Conservation (phyloP, 2,329 filamentous ascomycete genomes). For the Septoria linicola region DNA sequence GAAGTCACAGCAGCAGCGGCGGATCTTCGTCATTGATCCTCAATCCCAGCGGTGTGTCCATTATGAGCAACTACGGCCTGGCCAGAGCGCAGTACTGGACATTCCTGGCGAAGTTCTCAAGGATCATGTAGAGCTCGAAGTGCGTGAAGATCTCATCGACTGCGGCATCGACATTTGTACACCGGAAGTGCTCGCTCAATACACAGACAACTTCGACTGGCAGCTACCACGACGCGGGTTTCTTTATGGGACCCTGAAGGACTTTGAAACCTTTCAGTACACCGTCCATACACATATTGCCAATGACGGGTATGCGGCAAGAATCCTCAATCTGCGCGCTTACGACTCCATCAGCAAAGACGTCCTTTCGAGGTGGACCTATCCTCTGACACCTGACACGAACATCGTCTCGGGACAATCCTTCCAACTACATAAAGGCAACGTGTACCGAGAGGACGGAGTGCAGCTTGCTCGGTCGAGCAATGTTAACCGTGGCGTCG, state of each 20-base stretch:
- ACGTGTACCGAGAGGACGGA: slow-evolving; percentile 74
- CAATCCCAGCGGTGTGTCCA: slow-evolving; percentile 79
- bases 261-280: slow-evolving; percentile 95
- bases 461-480: slow-evolving; percentile 73
- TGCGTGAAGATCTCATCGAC: slow-evolving; percentile 86
- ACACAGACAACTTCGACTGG: slow-evolving; percentile 98
- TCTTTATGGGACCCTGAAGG: slow-evolving; percentile 87
- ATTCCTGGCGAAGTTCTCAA: slow-evolving; percentile 80
- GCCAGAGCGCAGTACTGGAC: slow-evolving; percentile 59
- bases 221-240: slow-evolving; percentile 86
- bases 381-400: slow-evolving; percentile 83
- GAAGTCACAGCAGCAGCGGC: slow-evolving; percentile 71
- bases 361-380: slow-evolving; percentile 82
- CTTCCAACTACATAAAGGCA: slow-evolving; percentile 68
- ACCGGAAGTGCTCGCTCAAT: slow-evolving; percentile 87
- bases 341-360: slow-evolving; percentile 89
- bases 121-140: slow-evolving; percentile 71
- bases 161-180: slow-evolving; percentile 97
- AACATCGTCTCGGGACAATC: slow-evolving; percentile 77
- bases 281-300: slow-evolving; percentile 91
- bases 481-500: slow-evolving; percentile 64
- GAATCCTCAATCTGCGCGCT: slow-evolving; percentile 80
- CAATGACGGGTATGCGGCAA: slow-evolving; percentile 77
- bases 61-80: slow-evolving; percentile 84
- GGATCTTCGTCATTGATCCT: slow-evolving; percentile 83